phyloP scores from a whole-genome alignment of 2,329 filamentous ascomycete species.

The Ophiocordyceps polyrhachis-furcata region DNA sequence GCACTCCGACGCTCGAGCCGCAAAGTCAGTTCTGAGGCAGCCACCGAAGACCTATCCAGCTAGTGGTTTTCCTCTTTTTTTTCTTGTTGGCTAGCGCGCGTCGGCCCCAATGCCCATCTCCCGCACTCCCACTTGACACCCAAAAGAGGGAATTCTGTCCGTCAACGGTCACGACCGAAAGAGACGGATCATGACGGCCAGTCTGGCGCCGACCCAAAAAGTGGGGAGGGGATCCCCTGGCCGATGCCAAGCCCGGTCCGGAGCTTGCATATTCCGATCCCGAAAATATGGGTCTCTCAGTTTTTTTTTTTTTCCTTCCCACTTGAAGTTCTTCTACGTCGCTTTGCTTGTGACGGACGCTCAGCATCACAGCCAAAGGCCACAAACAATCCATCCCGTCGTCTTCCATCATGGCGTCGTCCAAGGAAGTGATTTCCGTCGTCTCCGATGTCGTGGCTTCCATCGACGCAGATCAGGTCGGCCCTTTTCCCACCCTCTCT shows the following conservation, averaged over 20 bases:
- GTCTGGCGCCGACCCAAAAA: background rate
- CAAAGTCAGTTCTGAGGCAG: background rate
- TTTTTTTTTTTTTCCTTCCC: conserved; percentile 3
- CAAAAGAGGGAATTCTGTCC: background rate
- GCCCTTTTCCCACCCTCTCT: background rate
- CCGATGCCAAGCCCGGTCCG: conserved; percentile 2
- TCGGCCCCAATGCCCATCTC: background rate
- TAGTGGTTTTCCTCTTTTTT: too few species aligned
- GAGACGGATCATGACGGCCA: background rate
- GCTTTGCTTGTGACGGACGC: too few species aligned
- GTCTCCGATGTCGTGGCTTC: conserved; percentile 13
- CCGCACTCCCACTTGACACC: background rate
- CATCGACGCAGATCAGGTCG: conserved; percentile 24
- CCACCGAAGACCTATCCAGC: background rate
- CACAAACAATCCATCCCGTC: background rate
- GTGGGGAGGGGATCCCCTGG: background rate
- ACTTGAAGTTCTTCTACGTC: background rate
- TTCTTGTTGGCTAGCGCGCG: too few species aligned
- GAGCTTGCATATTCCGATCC: conserved; percentile 17
- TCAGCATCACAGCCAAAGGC: background rate
- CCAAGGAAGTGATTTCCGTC: conserved; percentile 18
- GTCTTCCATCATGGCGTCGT: conserved; percentile 17
- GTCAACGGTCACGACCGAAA: background rate
- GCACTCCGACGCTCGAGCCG: background rate
- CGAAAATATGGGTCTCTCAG: conserved; percentile 13